phyloP scores from a whole-genome alignment of 352 stramenopile genomes.

The Phytophthora megakarya region DNA sequence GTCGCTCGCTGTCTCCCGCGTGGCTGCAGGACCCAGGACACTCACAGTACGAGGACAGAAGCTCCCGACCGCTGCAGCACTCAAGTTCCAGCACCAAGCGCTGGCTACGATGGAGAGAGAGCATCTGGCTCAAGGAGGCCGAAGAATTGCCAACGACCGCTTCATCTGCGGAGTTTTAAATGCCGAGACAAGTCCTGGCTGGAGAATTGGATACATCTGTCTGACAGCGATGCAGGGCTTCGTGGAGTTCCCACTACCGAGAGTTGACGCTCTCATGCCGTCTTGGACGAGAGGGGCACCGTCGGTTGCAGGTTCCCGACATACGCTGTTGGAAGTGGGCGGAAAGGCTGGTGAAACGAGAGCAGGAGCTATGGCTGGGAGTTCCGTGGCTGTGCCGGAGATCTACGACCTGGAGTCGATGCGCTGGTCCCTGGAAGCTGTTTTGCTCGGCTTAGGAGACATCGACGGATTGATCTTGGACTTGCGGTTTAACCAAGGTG shows the following conservation, averaged over 20 bases:
- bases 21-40: conserved; percentile 21
- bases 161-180: conserved; percentile 77
- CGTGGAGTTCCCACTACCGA: conserved; percentile 76
- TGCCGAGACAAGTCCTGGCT: conserved; percentile 71
- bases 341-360: conserved; percentile 9
- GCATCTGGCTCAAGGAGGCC: conserved; percentile 63
- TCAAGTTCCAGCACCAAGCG: conserved; percentile 42
- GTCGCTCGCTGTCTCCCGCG: conserved; percentile 54
- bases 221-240: conserved; percentile 80
- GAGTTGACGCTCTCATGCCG: conserved; percentile 61
- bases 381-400: conserved; percentile 58
- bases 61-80: conserved; percentile 34
- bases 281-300: conserved; percentile 41
- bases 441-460: conserved; percentile 64
- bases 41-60: conserved; percentile 42
- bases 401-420: conserved; percentile 89
- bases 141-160: conserved; percentile 60
- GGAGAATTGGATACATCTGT: conserved; percentile 79
- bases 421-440: conserved; percentile 85
- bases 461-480: conserved; percentile 79
- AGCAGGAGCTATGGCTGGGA: conserved; percentile 16
- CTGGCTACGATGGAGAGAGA: conserved; percentile 54
- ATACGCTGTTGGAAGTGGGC: conserved; percentile 29
- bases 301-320: neutral
- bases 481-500: conserved; percentile 75